Base-by-base conservation (phyloP, 1,139 yeast genomes). In the Pichia norvegensis region DNA sequence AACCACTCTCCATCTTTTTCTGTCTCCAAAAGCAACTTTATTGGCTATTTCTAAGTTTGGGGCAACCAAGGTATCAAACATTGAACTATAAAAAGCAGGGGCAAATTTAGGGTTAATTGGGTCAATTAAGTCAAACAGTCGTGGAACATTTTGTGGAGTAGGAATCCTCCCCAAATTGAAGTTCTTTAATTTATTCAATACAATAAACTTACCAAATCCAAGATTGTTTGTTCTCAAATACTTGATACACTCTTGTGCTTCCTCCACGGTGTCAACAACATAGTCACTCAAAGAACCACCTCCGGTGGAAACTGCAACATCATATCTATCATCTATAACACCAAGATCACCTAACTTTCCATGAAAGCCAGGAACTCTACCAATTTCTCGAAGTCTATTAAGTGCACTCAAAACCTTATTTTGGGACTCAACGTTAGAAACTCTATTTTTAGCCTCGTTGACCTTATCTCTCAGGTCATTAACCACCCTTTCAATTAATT, bases 331-430 rank as follows among this genome's bases (percentile, higher is more conserved):
- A 59, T 87, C 96, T 54, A 92, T 92, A 1, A 77, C 74, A 16
- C 97, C 99, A 42, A 94, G 68, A 55, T 86, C 95, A 16, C 98
- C 99, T 19, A 94, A 67, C 48, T 97, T 72, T 0, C 97, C 98
- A 61, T 85, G 74, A 55, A 90, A 87, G 0, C 97, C 98, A 16
- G 71, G 70, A 36, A 94, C 77, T 60, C 97, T 75, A 13, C 97
- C 97, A 3, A 95, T 76, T 48, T 81, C 79, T 45, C 82, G 81
- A 40, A 92, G 67, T 52, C 84, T 76, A 49, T 73, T 68, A 49
- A 94, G 70, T 20, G 92, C 85, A 0, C 79, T 62, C 21, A 90
- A 69, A 10, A 92, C 95, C 49, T 79, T 77, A 55, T 77, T 85
- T 58, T 84, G 85, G 49, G 86, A 84, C 55, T 82, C 81, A 16